Evolutionary conservation across 495 filamentous ascomycete species (phyloP).

Genomic region (Aspergillus conjunctus): DNA sequence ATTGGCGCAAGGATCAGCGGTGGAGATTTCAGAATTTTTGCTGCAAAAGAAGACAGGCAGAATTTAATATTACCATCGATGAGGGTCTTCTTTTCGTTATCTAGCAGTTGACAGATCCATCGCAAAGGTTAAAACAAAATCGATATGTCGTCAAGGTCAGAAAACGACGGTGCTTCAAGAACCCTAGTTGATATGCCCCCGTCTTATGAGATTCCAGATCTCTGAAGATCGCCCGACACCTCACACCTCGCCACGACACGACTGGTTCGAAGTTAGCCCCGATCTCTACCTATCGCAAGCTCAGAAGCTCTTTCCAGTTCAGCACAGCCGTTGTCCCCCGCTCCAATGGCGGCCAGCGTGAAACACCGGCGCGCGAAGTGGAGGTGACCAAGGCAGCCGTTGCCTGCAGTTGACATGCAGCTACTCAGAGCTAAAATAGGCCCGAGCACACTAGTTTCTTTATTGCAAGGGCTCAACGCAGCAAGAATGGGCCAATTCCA

Average conservation of each 20-base stretch:
- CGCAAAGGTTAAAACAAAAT: background rate
- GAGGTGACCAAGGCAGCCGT: slow-evolving; percentile 1
- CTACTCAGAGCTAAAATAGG: background rate
- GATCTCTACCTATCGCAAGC: too few species aligned
- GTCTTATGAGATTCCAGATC: too few species aligned
- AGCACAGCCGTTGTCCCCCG: background rate
- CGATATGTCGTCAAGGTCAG: background rate
- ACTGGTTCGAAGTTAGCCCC: too few species aligned
- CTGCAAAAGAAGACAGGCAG: background rate
- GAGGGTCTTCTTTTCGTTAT: background rate
- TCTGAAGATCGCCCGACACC: too few species aligned
- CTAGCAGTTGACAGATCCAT: background rate
- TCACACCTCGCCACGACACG: too few species aligned
- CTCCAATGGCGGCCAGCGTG: background rate
- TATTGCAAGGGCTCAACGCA: background rate
- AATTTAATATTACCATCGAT: too few species aligned
- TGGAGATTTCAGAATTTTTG: background rate
- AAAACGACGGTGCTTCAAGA: too few species aligned
- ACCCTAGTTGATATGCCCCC: too few species aligned
- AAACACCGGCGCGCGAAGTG: slow-evolving; percentile 3
- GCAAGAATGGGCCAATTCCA: background rate
- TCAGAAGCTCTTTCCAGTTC: background rate
- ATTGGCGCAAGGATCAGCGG: background rate
- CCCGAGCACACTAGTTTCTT: background rate
- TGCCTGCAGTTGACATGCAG: slow-evolving; percentile 1